phyloP scores from a whole-genome alignment of 371 early-diverging fungal species.

The Rhizopus stolonifer region DNA sequence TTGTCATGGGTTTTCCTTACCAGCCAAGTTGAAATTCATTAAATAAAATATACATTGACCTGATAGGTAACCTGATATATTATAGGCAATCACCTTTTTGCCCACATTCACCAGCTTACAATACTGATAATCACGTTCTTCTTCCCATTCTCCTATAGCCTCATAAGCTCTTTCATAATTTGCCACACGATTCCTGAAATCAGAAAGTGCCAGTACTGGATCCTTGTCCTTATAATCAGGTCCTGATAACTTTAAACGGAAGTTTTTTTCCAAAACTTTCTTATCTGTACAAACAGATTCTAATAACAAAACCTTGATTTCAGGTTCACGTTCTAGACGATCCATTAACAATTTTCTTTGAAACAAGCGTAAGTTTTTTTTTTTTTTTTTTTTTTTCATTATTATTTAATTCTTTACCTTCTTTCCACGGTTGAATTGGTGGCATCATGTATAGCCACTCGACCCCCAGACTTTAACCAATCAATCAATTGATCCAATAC shows the following conservation, averaged over 20 bases:
- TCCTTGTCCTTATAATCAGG: slow-evolving; percentile 82
- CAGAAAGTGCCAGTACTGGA: slow-evolving; percentile 65
- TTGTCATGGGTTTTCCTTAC: slow-evolving; percentile 11
- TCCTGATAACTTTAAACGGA: slow-evolving; percentile 76
- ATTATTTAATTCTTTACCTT: no score
- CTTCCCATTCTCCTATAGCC: slow-evolving; percentile 74
- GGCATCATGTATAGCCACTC: slow-evolving; percentile 88
- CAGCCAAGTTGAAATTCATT: slow-evolving; percentile 73
- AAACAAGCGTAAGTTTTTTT: no score
- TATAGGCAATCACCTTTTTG: slow-evolving; percentile 79
- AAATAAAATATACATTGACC: slow-evolving; percentile 86
- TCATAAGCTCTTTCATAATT: slow-evolving; percentile 86
- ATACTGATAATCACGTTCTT: slow-evolving; percentile 69
- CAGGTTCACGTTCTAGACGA: slow-evolving; percentile 56
- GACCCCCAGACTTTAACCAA: slow-evolving; percentile 72
- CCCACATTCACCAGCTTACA: slow-evolving; percentile 86
- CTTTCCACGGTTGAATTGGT: slow-evolving; percentile 82
- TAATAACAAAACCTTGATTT: slow-evolving; percentile 54
- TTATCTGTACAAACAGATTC: slow-evolving; percentile 82
- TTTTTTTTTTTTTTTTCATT: no score
- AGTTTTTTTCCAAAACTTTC: slow-evolving; percentile 69
- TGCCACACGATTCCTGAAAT: slow-evolving; percentile 73
- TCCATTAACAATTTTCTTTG: slow-evolving; percentile 65
- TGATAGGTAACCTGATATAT: slow-evolving; percentile 77
- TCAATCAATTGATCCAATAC: slow-evolving; percentile 77